Base-by-base conservation (phyloP, 768 basidiomycete genomes). In the Suillus occidentalis region DNA sequence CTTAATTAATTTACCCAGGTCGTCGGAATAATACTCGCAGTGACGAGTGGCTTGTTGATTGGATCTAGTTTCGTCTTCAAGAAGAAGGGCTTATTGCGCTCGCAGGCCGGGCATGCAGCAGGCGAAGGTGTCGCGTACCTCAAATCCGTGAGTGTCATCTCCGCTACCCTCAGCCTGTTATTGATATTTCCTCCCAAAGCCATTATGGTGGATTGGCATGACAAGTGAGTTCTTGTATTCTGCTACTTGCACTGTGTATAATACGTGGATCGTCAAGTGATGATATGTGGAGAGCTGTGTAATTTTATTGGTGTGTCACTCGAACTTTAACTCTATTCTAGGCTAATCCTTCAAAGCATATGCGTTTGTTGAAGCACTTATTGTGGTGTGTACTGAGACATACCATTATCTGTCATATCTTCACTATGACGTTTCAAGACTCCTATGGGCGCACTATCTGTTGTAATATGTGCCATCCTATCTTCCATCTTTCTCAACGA, bases 121-220 rank as follows among this genome's bases (percentile, higher is more conserved):
- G 92, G 92, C 63, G 90, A 93, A 73, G 96, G 97, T 37, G 94
- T 97, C 65, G 94, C 86, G 14, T 99, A 99, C 80, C 87, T 99
- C 73, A 98, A 97, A 80, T 94, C 91, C 73, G 92, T 94, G 76
- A 76, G 91, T 60, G 45, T 60, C 16, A 22, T 56, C 43, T 57
- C 61, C 31, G 10, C 36, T 31, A 47, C 5, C 20, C 31, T 50
- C 66, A 65, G 66, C 8, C 16, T 18, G 16, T 45, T 49, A 31
- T 63, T 64, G 25, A 71, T 37, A 62, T 56, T 43, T 66, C 25
- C n/a, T 34, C 25, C 49, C 28, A 56, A 73, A 93, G 91, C 77
- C 84, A 71, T 72, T 97, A 85, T 97, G 95, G 97, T 98, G 95
- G 97, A 80, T 81, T 39, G 95, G 95, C 68, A 96, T 97, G 95